These are phyloP conservation scores for Cairneyella variabilis DNA, from an alignment of 495 filamentous ascomycete genomes.

Conservation along the genomic window DNA sequence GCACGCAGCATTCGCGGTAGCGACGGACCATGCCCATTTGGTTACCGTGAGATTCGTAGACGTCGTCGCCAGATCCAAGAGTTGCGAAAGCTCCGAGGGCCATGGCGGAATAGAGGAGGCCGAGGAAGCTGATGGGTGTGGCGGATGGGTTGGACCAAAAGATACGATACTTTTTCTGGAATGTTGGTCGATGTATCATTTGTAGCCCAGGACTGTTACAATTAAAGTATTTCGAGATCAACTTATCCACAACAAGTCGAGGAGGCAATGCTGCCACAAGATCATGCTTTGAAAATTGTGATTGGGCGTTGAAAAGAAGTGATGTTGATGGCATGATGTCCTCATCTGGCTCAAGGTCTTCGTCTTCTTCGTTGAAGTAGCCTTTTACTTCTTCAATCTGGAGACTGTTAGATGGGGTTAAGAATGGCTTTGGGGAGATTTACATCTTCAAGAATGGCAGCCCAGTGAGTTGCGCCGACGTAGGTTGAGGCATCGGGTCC, in stretches of 20 bases:
- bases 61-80: constrained; percentile 25
- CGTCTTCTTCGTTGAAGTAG: constrained; percentile 31
- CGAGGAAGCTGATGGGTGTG: constrained; percentile 40
- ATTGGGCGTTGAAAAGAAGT: constrained; percentile 17
- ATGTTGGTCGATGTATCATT: constrained; percentile 41
- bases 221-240: constrained; percentile 47
- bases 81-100: constrained; percentile 35
- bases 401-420: constrained; percentile 26
- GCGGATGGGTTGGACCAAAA: constrained; percentile 41
- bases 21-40: constrained; percentile 16
- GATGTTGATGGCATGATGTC: constrained; percentile 16
- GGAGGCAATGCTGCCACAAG: constrained; percentile 38
- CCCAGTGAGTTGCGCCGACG: constrained; percentile 50
- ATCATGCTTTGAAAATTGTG: constrained; percentile 28
- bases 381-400: constrained; percentile 30
- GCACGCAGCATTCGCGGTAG: constrained; percentile 23
- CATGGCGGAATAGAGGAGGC: constrained; percentile 39
- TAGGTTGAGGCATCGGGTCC: constrained; percentile 31
- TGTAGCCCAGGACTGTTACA: constrained; percentile 35
- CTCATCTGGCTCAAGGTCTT: constrained; percentile 23
- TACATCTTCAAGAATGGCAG: constrained; percentile 49
- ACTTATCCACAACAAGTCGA: constrained; percentile 33
- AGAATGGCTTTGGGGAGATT: constrained; percentile 29
- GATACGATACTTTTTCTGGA: constrained; percentile 41
- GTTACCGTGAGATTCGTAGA: constrained; percentile 17